Evolutionary conservation across 1,139 yeast genomes (phyloP), one percentile per base, ranked within the genome.

Genomic region (Geotrichum bryndzae): DNA sequence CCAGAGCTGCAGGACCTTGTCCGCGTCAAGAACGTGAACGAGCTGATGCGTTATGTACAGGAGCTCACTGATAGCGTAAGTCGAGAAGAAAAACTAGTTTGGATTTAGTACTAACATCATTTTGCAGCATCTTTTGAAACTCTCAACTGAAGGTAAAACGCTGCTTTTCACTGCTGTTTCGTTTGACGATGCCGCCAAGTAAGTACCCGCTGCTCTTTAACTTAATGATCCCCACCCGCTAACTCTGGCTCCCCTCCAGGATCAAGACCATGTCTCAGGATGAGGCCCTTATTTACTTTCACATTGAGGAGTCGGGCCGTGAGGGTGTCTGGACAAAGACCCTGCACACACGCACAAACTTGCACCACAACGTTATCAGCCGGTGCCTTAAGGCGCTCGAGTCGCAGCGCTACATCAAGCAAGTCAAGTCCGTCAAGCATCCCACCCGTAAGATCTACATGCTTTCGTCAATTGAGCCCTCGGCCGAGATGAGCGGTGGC

Each of bases 381-480:
- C 82, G 96, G 70, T 90, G 97, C 70, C 79, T 94, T 70, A 94
- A 94, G 72, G 79, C 87, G 27, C 78, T 94, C 67, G 99, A 94
- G 70, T 79, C 83, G 56, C 96, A 90, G 73, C 82, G 96, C 60
- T 87, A 85, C 73, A 91, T 95, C 74, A 95, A 94, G 73, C 83
- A 90, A 63, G 91, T 94, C 72, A 94, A 94, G 73, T 85, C 91
- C 18, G 99, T 95, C 31, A 94, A 91, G 72, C 88, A 85, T 72
- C 98, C 98, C n/a, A 94, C 98, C 2, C 82, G 99, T 68, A 95
- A 94, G 73, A 94, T 94, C 53, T 95, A 91, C 76, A 94, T 94
- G 98, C 80, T 95, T 64, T 92, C 91, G 73, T 87, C 90, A 70
- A 77, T 95, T 68, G 96, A 90, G 72, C 99, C 99, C 8, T 87